phyloP scores from a whole-genome alignment of 2,329 filamentous ascomycete species.

The Didymella pinodella region DNA sequence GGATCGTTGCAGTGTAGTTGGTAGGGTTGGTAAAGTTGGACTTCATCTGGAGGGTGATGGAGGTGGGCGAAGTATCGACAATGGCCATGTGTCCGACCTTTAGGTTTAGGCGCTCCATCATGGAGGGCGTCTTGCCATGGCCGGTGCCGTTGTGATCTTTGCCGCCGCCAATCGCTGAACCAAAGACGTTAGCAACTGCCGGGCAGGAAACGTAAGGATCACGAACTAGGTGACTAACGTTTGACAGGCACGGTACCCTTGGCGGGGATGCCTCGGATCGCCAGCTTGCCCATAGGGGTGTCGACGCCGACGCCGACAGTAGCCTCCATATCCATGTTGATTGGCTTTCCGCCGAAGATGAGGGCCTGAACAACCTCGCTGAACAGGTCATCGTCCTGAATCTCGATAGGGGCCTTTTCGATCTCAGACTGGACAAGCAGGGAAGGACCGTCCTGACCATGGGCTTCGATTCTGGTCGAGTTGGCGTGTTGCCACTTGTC shows the following conservation, averaged over 20 bases:
- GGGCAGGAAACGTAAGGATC: conserved; percentile 33
- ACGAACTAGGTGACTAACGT: conserved; percentile 77
- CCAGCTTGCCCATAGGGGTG: conserved; percentile 81
- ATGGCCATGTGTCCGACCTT: conserved; percentile 76
- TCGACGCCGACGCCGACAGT: conserved; percentile 82
- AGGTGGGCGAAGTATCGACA: conserved; percentile 73
- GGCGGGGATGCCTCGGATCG: conserved; percentile 81
- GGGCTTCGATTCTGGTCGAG: conserved; percentile 72
- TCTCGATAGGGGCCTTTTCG: conserved; percentile 78
- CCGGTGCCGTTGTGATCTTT: conserved; percentile 52
- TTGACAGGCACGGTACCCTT: conserved; percentile 89
- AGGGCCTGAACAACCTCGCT: conserved; percentile 81
- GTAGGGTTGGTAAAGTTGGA: conserved; percentile 93
- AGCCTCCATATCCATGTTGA: conserved; percentile 79
- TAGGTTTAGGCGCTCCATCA: conserved; percentile 62
- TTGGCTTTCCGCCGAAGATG: conserved; percentile 73
- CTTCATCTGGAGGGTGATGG: conserved; percentile 73
- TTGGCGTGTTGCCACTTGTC: conserved; percentile 84
- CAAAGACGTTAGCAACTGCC: conserved; percentile 44
- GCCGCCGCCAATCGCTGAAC: conserved; percentile 47
- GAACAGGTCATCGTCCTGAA: conserved; percentile 82
- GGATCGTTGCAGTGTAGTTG: conserved; percentile 81
- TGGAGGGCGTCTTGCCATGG: not conserved
- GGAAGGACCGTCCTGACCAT: conserved; percentile 65
- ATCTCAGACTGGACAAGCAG: conserved; percentile 80